Percentiles rank a stretch among this genome's conserved stretches.
phyloP scores from a whole-genome alignment of 2,329 filamentous ascomycete species.

The Scopulariopsis brevicaulis region DNA sequence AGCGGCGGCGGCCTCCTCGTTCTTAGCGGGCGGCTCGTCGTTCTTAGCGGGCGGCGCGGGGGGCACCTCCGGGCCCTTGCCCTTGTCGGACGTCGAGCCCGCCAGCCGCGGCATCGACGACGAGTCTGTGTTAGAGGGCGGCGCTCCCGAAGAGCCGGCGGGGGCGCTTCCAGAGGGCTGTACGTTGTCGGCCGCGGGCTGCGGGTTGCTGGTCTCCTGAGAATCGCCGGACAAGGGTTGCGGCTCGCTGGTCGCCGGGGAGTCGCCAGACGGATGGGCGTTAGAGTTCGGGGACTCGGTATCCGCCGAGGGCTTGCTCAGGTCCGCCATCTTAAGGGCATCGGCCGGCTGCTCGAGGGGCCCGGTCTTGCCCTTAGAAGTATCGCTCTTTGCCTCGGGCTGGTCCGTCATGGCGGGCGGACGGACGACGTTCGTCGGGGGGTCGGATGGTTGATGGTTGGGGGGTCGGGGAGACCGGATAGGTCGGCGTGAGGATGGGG shows the following conservation, averaged over 20 bases:
- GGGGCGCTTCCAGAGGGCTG: neutral
- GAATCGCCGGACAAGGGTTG: neutral
- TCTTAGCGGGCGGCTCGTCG: constrained; percentile 13
- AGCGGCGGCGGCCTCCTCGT: constrained; percentile 16
- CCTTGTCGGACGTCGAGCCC: neutral
- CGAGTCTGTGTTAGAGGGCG: neutral
- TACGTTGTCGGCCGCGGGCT: neutral
- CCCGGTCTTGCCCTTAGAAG: neutral
- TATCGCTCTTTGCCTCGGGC: neutral
- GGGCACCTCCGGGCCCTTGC: constrained; percentile 7
- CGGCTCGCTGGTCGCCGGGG: neutral
- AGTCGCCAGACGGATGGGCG: neutral
- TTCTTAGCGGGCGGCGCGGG: constrained; percentile 6
- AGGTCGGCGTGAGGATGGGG: neutral
- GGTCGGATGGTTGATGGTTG: neutral
- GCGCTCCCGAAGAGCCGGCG: neutral
- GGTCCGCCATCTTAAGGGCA: neutral
- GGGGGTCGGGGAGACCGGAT: neutral
- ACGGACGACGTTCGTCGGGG: neutral
- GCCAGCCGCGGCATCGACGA: neutral
- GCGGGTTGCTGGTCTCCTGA: neutral
- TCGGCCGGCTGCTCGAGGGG: neutral
- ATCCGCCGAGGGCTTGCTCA: neutral
- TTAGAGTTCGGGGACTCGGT: neutral
- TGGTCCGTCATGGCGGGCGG: neutral